phyloP scores from a whole-genome alignment of 2,329 filamentous ascomycete species.

The Westerdykella ornata region DNA sequence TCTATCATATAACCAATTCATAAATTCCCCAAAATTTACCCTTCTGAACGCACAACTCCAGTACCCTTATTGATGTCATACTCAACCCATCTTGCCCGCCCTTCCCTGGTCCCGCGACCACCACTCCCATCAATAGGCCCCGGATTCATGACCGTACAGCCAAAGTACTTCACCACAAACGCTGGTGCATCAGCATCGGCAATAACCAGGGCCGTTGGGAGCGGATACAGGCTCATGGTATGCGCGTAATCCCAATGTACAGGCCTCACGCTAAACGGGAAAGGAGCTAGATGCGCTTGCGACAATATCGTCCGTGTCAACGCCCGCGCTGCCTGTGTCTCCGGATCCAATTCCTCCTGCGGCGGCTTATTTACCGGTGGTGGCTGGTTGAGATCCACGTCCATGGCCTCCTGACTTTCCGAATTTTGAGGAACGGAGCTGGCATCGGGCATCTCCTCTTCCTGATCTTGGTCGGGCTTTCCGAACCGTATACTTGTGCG shows the following conservation, averaged over 20 bases:
- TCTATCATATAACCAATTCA: no score
- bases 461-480: conserved; percentile 37
- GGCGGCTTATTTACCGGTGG: conserved; percentile 5
- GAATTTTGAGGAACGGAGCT: conserved; percentile 3
- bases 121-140: conserved; percentile 57
- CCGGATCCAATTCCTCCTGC: conserved; percentile 20
- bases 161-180: conserved; percentile 87
- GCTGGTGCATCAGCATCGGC: conserved; percentile 74
- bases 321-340: conserved; percentile 55
- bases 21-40: background rate
- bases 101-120: conserved; percentile 59
- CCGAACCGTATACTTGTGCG: conserved; percentile 69
- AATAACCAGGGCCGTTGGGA: conserved; percentile 77
- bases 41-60: conserved; percentile 22
- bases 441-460: conserved; percentile 17
- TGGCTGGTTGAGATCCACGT: conserved; percentile 36
- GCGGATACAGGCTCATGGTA: conserved; percentile 73
- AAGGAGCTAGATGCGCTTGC: conserved; percentile 82
- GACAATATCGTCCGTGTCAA: conserved; percentile 88
- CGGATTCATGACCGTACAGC: conserved; percentile 93
- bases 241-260: conserved; percentile 84
- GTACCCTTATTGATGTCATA: conserved; percentile 49
- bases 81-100: conserved; percentile 73
- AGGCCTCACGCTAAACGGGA: conserved; percentile 70
- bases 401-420: conserved; percentile 36